Base-by-base conservation (phyloP, 257 asterid species). In the Primulina tabacum region DNA sequence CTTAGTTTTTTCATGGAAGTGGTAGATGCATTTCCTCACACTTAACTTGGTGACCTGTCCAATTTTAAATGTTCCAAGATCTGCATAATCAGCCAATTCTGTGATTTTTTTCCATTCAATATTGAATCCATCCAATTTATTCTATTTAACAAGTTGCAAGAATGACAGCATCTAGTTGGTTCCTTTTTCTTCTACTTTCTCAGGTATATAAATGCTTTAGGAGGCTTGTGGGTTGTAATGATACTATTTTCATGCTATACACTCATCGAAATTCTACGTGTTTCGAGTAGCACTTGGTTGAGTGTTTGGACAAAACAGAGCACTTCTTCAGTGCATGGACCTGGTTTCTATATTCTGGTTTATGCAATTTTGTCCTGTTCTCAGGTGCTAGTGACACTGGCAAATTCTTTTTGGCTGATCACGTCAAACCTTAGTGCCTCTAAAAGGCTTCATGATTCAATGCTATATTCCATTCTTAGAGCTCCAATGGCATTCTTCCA, bases 401-500 rank as follows among this genome's bases (percentile, higher is more conserved):
- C 85, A 40, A 91, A 87, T 74, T 89, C 97, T 50, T 88, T 90
- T 77, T 90, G 92, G 97, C 75, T 88, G 86, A 83, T 90, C 77
- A 77, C 71, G 9, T 86, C 96, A 53, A 90, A 92, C 81, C 86
- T 90, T 12, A 76, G 72, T 64, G 97, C 97, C 12, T 85, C 97
- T 32, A 85, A 78, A 77, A 77, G 84, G 65, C 86, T 90, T 73
- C 97, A 90, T 60, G 92, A 90, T 63, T 80, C 90, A 30, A 88
- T 90, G 97, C 74, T 90, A 17, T 66, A 37, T 72, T 75, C 94
- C 70, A 79, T 88, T 66, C 84, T 90, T 69, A 81, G 86, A 81
- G 96, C 96, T 76, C 94, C 97, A 61, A 90, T 90, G 97, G 84
- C 83, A 18, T 90, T 90, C 82, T 90, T 90, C 84, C 96, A 90